These are phyloP conservation scores for Mucor ambiguus DNA, from an alignment of 371 early-diverging fungal genomes.

Conservation along the genomic window DNA sequence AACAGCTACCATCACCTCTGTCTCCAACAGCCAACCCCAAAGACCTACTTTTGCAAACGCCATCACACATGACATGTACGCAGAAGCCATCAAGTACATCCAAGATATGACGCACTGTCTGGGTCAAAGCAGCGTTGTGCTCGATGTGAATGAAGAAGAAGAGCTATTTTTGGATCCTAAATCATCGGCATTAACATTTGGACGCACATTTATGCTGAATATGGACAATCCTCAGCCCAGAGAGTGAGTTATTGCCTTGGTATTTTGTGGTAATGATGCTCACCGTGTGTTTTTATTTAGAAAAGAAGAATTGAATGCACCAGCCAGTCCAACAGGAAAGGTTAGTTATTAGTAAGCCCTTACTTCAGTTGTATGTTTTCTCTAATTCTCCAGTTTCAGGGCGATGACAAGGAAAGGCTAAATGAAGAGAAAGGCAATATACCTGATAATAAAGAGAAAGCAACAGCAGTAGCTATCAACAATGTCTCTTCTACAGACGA, in stretches of 20 bases:
- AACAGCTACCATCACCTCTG: neutral
- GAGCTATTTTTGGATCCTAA: constrained; percentile 28
- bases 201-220: constrained; percentile 42
- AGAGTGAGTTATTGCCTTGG: constrained; percentile 9
- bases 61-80: constrained; percentile 42
- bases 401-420: neutral
- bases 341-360: neutral
- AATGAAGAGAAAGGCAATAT: neutral
- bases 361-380: neutral
- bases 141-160: constrained; percentile 41
- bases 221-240: constrained; percentile 42
- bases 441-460: neutral
- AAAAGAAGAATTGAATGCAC: neutral
- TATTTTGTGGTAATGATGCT: neutral
- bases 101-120: constrained; percentile 33
- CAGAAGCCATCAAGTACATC: constrained; percentile 37
- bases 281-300: neutral
- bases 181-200: constrained; percentile 34
- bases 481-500: neutral
- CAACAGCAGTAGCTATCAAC: neutral
- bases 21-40: neutral
- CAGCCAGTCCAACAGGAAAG: neutral
- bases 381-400: neutral
- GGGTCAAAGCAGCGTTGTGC: constrained; percentile 33
- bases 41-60: constrained; percentile 22